Evolutionary conservation across 768 basidiomycete species (phyloP), one percentile per base, ranked within the genome.

Genomic region (Mrakia blollopis): DNA sequence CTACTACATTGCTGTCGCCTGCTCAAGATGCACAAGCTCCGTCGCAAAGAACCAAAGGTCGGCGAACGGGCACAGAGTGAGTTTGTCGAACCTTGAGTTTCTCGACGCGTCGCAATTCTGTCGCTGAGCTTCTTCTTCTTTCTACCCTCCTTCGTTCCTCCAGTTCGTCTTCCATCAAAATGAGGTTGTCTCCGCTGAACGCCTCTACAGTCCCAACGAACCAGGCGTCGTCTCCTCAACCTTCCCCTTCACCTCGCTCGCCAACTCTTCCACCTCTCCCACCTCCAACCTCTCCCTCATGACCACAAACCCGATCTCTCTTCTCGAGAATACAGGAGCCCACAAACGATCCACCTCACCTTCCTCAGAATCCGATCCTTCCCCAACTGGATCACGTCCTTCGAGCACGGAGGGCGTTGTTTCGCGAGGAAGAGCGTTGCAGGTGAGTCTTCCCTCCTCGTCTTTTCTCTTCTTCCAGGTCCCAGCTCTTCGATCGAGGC

Each of bases 121-220:
- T 32, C 14, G 52, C 25, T 86, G 8, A 88, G 87, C 57, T 52
- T 65, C 73, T 77, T 72, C 28, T 78, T 70, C 25, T 90, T 13
- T 92, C 93, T 82, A n/a, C n/a, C n/a, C n/a, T 89, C 91, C 14
- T 32, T 4, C 28, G 0, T 32, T 25, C 18, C 2, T 8, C 23
- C 32, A 72, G 41, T 94, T 91, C 82, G 92, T 94, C 50, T 94
- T 93, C 83, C 91, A 93, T 85, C 90, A 90, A 57, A 87, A 83
- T 79, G 90, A 90, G 83, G 88, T 92, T 72, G 79, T 83, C 35
- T 88, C 88, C 13, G 87, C 87, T 37, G 90, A 91, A 81, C 88
- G 91, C 25, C 91, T 93, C 47, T 93, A 93, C 60, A 63, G 52
- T 16, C 62, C 47, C 10, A 25, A 35, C 35, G 60, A 77, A 47